phyloP scores from a whole-genome alignment of 768 basidiomycete genomes.

The Pleurotus sapidus region DNA sequence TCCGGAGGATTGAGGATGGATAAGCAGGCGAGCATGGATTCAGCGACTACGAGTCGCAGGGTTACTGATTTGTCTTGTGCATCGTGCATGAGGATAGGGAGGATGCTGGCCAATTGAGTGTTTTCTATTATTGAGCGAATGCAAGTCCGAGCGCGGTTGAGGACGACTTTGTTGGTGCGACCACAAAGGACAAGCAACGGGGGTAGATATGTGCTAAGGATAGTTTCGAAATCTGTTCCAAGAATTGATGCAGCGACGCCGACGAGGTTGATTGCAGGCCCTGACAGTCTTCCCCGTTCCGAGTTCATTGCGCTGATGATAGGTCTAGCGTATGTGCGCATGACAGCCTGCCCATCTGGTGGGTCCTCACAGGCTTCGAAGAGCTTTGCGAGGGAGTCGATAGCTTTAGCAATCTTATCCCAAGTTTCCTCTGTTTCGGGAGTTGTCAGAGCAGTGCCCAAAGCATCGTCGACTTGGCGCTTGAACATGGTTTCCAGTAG shows the following conservation, averaged over 20 bases:
- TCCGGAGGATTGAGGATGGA: slow-evolving; percentile 81
- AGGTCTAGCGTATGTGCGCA: slow-evolving; percentile 52
- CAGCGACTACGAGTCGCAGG: slow-evolving; percentile 61
- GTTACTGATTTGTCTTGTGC: slow-evolving; percentile 68
- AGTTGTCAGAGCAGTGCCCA: slow-evolving; percentile 37
- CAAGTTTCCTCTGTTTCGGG: slow-evolving; percentile 79
- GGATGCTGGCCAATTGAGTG: slow-evolving; percentile 63
- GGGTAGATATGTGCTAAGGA: slow-evolving; percentile 67
- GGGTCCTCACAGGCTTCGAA: slow-evolving; percentile 50
- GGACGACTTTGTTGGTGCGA: slow-evolving; percentile 77
- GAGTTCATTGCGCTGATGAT: slow-evolving; percentile 63
- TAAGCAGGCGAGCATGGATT: slow-evolving; percentile 62
- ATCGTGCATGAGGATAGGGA: slow-evolving; percentile 56
- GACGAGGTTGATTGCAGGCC: slow-evolving; percentile 64
- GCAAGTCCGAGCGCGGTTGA: slow-evolving; percentile 60
- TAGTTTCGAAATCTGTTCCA: slow-evolving; percentile 60
- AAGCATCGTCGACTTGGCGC: slow-evolving; percentile 34
- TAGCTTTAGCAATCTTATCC: slow-evolving; percentile 59
- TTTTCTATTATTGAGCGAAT: slow-evolving; percentile 60
- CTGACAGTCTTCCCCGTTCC: slow-evolving; percentile 72
- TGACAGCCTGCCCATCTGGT: slow-evolving; percentile 42
- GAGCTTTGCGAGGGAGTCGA: slow-evolving; percentile 43
- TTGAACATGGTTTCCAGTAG: slow-evolving; percentile 7
- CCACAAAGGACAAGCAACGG: slow-evolving; percentile 63
- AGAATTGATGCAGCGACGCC: slow-evolving; percentile 49